These are phyloP conservation scores for Sphagnum contortum DNA, from an alignment of 225 moss, liverwort and hornwort genomes.

Conservation along the genomic window DNA sequence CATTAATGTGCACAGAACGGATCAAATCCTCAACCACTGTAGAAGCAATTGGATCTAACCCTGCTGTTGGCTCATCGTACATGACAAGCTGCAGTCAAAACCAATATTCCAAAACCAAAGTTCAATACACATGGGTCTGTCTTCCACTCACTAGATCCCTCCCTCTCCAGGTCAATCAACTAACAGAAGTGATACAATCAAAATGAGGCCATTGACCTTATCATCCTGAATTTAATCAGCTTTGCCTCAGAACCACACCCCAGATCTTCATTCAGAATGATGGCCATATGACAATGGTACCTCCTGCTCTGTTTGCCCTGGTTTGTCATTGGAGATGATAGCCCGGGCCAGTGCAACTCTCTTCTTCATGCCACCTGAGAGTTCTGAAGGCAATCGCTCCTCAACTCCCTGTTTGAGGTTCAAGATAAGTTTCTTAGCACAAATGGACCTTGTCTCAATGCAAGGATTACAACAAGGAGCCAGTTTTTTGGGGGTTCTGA, in stretches of 20 bases:
- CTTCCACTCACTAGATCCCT: not conserved
- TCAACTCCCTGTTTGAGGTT: slow-evolving; percentile 52
- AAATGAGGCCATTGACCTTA: no score
- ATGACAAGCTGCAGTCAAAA: slow-evolving; percentile 63
- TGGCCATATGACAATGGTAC: slow-evolving; percentile 13
- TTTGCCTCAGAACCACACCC: no score
- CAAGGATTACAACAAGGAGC: not conserved
- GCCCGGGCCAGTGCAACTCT: slow-evolving; percentile 92
- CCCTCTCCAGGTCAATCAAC: no score
- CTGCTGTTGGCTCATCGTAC: slow-evolving; percentile 97
- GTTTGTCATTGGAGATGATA: slow-evolving; percentile 78
- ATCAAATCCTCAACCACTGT: slow-evolving; percentile 97
- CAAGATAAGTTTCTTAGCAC: not conserved
- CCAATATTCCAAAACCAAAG: not conserved
- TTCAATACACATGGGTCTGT: not conserved
- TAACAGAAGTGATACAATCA: no score
- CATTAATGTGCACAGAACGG: slow-evolving; percentile 88
- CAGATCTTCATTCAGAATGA: no score
- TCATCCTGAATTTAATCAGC: no score
- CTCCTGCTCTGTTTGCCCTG: slow-evolving; percentile 66
- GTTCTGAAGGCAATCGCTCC: slow-evolving; percentile 78
- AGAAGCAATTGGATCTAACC: slow-evolving; percentile 93
- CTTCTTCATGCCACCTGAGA: slow-evolving; percentile 99
- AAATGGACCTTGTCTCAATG: no score
- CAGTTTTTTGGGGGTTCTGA: no score